Percentiles rank a stretch among this genome's conserved stretches.
phyloP scores from a whole-genome alignment of 139 green algal species.

The Pseudopediastrum boryanum region DNA sequence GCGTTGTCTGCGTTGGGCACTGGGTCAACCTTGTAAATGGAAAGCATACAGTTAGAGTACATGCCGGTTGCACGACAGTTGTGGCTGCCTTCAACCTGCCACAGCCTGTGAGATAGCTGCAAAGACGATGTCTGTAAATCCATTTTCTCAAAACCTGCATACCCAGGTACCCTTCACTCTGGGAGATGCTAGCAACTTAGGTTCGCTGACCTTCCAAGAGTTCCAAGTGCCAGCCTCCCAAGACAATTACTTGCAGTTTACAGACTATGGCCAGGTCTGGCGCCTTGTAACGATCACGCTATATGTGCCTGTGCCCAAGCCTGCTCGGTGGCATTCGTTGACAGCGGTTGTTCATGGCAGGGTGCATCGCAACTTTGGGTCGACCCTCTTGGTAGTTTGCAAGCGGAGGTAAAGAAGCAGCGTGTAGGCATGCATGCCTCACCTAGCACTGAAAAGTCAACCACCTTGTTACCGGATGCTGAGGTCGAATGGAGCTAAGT shows the following conservation, averaged over 20 bases:
- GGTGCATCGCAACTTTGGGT: not conserved
- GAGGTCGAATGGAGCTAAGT: not conserved
- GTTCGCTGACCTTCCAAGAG: not conserved
- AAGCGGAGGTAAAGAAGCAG: no score
- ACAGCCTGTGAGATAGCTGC: no score
- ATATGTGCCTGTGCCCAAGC: not conserved
- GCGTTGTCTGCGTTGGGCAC: no score
- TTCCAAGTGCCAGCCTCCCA: not conserved
- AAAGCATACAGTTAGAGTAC: no score
- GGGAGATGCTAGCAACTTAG: not conserved
- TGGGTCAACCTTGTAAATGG: no score
- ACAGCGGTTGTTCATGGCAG: not conserved
- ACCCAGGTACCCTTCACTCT: constrained; percentile 1
- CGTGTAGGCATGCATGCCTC: not conserved
- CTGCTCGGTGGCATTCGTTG: not conserved
- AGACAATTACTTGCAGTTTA: constrained; percentile 1
- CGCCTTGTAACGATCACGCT: not conserved
- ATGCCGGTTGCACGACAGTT: no score
- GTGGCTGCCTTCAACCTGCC: no score
- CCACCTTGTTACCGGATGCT: no score
- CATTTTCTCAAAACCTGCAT: no score
- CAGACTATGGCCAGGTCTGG: constrained; percentile 22
- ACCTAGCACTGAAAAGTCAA: not conserved
- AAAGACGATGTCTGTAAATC: no score
- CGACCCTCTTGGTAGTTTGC: no score